Evolutionary conservation across 164 flowering plant genomes (phyloP), one percentile per base, ranked within the genome.

Genomic region (Tetracentron sinense): DNA sequence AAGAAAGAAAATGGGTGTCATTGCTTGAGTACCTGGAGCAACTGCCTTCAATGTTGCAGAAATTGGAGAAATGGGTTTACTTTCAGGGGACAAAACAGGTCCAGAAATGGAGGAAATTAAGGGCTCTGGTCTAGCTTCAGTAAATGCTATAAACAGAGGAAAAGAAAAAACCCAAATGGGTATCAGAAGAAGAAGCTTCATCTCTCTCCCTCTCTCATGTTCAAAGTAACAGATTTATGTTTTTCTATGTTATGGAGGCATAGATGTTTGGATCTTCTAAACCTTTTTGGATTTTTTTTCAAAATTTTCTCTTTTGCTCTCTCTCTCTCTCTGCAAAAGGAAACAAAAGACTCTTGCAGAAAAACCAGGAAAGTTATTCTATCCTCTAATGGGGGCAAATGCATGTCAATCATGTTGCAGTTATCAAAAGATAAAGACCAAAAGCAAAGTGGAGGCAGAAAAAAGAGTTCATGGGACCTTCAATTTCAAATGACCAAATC

Each of bases 11-110:
- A 61, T 19, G 29, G 0, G 29, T 0, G 21, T n/a, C 19, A 35
- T 54, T 16, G 30, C n/a, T 11, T 50, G 25, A 47, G 26, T 74
- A 80, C 90, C 88, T 60, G 86, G 82, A 63, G 90, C 79, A 54
- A 71, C 67, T 6, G 78, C 77, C 12, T 78, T 53, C 75, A 77
- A 67, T 63, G 82, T 57, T 51, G 75, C 22, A 60, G 69, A 61
- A 53, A 52, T 6, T 42, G 80, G 70, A 62, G 79, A 64, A 61
- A 58, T 62, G 52, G 82, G 67, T 33, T 61, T 52, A 14, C n/a
- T 38, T 49, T 56, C 49, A 28, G 74, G 72, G 33, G 70, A 42
- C 11, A 42, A 55, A 63, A 59, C 23, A 26, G 84, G 79, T 8
- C 62, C 17, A 42, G 68, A 38, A 48, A 63, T 51, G 54, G 65